Conservation (phyloP, 2,329 filamentous ascomycete species). For the Beauveria sp. region DNA sequence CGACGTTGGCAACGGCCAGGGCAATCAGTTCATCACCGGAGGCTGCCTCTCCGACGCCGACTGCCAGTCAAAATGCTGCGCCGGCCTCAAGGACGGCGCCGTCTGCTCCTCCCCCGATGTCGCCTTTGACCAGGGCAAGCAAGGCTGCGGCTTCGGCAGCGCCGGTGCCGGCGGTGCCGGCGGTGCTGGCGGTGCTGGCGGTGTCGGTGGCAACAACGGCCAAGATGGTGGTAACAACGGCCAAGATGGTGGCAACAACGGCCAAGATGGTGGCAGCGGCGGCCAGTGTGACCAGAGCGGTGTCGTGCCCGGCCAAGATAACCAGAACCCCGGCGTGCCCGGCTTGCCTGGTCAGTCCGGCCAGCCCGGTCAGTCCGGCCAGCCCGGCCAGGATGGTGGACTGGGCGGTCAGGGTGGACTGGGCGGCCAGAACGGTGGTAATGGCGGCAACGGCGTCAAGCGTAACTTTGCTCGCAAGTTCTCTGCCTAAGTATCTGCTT, state of each 20-base stretch:
- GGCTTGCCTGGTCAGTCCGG: no score
- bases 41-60: conserved; percentile 19
- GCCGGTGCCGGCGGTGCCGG: not conserved
- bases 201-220: not conserved
- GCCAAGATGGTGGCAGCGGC: not conserved
- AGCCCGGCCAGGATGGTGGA: no score
- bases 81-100: conserved; percentile 16
- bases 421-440: no score
- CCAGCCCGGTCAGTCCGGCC: no score
- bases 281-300: no score
- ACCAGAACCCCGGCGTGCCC: no score
- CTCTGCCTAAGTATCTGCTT: not conserved
- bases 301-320: no score
- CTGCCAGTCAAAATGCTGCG: conserved; percentile 25
- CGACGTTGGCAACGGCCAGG: conserved; percentile 19
- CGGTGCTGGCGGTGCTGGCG: not conserved
- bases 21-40: conserved; percentile 23
- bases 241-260: not conserved
- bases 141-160: conserved; percentile 23
- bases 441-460: not conserved
- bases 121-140: conserved; percentile 23
- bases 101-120: conserved; percentile 23
- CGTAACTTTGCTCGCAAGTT: not conserved
- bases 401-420: no score
- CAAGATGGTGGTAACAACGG: not conserved